Conservation (phyloP, 306 rosid genomes). For the Malus sylvestris region DNA sequence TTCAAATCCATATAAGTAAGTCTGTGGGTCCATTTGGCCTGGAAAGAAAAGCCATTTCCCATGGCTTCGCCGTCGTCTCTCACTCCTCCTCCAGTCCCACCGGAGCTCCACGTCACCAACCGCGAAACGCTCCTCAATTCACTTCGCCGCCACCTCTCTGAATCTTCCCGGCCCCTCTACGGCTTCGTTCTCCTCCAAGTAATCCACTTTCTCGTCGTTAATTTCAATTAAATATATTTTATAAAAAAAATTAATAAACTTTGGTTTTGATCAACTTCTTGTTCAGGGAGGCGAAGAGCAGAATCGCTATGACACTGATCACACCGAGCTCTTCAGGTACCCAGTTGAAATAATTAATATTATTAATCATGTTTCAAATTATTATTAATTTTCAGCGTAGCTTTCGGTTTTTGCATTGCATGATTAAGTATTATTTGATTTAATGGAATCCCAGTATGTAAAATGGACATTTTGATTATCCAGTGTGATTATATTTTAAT, state of each 20-base stretch:
- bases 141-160: constrained; percentile 48
- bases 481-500: not conserved
- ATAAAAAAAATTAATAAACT: not conserved
- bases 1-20: not conserved
- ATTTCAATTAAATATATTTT: not conserved
- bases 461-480: not conserved
- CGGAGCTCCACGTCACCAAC: constrained; percentile 50
- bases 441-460: not conserved
- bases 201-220: not conserved
- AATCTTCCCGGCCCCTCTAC: constrained; percentile 46
- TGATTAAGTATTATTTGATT: not conserved
- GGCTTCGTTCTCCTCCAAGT: constrained; percentile 81
- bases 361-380: not conserved
- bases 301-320: constrained; percentile 85
- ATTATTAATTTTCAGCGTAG: not conserved
- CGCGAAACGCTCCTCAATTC: constrained; percentile 50
- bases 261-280: not conserved
- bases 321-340: constrained; percentile 80
- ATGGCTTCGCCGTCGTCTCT: constrained; percentile 15
- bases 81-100: constrained; percentile 45
- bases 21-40: not conserved
- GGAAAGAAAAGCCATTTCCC: constrained; percentile 19
- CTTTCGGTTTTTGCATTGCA: not conserved
- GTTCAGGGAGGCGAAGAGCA: constrained; percentile 75
- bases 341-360: not conserved